Conservation (phyloP, 2,329 filamentous ascomycete species). For the Ophiostoma sp. region DNA sequence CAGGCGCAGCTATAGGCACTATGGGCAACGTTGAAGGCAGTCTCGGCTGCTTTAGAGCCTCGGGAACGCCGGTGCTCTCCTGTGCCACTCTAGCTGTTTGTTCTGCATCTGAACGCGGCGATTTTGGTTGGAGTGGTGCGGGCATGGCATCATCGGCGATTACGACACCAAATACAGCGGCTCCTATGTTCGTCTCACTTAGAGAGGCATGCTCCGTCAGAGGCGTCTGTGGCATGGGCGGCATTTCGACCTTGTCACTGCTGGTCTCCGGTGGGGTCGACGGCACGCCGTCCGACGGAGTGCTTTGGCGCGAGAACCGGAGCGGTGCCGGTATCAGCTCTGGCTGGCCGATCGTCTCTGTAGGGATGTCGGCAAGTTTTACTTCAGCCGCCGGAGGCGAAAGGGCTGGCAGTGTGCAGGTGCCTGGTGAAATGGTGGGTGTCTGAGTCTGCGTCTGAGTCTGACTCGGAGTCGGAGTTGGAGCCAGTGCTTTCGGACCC, state of each 20-base stretch:
- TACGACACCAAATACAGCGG: background rate
- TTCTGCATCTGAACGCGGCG: background rate
- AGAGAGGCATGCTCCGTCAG: background rate
- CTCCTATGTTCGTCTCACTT: background rate
- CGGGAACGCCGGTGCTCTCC: background rate
- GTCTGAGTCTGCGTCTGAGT: background rate
- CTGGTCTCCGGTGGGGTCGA: background rate
- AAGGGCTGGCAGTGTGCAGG: background rate
- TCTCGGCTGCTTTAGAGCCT: conserved; percentile 1
- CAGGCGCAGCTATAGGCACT: background rate
- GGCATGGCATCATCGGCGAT: conserved; percentile 14
- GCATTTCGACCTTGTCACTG: background rate
- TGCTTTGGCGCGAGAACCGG: conserved; percentile 12
- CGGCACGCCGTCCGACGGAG: background rate
- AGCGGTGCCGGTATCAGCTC: conserved; percentile 20
- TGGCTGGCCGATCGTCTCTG: background rate
- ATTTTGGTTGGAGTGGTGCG: conserved; percentile 15
- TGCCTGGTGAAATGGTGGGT: background rate
- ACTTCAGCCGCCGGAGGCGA: no score
- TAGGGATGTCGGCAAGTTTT: background rate
- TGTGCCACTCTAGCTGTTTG: background rate
- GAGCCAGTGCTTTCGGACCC: background rate
- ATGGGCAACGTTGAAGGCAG: background rate
- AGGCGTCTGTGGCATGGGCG: conserved; percentile 9
- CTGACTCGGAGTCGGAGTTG: background rate